Evolutionary conservation across 371 early-diverging fungal genomes (phyloP), one percentile per base, ranked within the genome.

Genomic region (Saksenaea oblongispora): DNA sequence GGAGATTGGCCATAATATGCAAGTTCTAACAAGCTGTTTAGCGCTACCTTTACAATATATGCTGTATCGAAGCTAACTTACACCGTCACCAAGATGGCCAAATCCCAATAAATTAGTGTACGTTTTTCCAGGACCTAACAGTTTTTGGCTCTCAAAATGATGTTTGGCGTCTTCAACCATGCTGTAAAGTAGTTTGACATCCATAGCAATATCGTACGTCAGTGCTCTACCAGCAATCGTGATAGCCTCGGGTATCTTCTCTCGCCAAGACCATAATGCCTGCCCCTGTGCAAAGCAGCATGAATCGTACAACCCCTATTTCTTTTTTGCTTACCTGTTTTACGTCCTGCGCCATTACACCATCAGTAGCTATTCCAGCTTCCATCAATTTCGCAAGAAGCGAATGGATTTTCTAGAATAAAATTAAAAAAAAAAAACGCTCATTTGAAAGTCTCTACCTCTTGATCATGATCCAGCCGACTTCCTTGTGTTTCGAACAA

Each of bases 401-500:
- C 0, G 70, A 44, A 54, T 79, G 67, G 58, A 90, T 63, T 85
- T 94, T 90, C 76, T 78, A 61, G 24, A 36, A 5, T 14, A n/a
- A n/a, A 28, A 28, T 37, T 9, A 59, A 51, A 53, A 18, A 22
- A 7, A 22, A 4, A 4, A 31, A 7, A 31, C 31, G 31, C 31
- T 31, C 22, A 17, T 44, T 47, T 10, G 51, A 5, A 60, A 14
- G 35, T 27, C 22, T 26, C 27, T 64, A 76, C 80, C 67, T 80
- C 88, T 65, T 87, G 81, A 69, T 95, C 94, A 75, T 95, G 95
- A 5, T 90, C 87, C 56, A 80, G 72, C 67, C 89, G 85, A 58
- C 89, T 88, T 4, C 95, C 95, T 61, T 83, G 84, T 2, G 91
- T 91, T 68, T 94, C 95, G 22, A 94, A 67, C 57, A 94, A 76